These are phyloP conservation scores for Leucaena leucocephala DNA, from an alignment of 306 rosid genomes.

Conservation along the genomic window DNA sequence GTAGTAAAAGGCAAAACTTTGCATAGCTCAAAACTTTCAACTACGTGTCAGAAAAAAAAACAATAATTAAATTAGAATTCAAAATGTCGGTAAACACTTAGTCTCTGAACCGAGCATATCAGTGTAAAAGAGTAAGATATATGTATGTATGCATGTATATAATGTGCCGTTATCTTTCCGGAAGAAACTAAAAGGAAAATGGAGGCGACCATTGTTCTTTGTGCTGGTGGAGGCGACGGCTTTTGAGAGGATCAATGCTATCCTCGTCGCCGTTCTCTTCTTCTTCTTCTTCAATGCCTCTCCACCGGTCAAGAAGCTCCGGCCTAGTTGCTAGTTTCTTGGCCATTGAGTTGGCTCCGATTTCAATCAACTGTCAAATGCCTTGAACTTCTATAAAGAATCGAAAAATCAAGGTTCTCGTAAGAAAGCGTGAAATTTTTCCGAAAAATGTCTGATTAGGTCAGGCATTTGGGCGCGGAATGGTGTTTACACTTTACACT, in stretches of 20 bases:
- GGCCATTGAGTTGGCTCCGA: constrained; percentile 40
- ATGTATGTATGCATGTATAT: no score
- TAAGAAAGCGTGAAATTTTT: neutral
- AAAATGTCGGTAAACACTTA: neutral
- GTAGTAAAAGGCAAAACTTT: neutral
- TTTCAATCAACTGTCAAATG: neutral
- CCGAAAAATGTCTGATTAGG: neutral
- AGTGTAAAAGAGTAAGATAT: no score
- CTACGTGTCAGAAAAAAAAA: constrained; percentile 11
- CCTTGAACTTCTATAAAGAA: neutral
- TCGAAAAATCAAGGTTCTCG: neutral
- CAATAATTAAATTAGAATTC: neutral
- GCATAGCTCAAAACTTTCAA: constrained; percentile 5
- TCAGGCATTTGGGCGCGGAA: neutral
- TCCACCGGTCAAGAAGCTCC: constrained; percentile 77
- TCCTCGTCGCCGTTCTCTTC: constrained; percentile 52
- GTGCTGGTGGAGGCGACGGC: constrained; percentile 55
- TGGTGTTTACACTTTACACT: no score
- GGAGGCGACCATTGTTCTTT: constrained; percentile 73
- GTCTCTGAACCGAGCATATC: neutral
- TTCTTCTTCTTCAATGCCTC: constrained; percentile 65
- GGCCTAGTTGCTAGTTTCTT: constrained; percentile 45
- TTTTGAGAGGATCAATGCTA: constrained; percentile 43
- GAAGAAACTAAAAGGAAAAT: neutral
- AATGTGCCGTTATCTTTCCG: neutral